Base-by-base conservation (phyloP, 2,329 filamentous ascomycete genomes). In the Ascochyta fabae region DNA sequence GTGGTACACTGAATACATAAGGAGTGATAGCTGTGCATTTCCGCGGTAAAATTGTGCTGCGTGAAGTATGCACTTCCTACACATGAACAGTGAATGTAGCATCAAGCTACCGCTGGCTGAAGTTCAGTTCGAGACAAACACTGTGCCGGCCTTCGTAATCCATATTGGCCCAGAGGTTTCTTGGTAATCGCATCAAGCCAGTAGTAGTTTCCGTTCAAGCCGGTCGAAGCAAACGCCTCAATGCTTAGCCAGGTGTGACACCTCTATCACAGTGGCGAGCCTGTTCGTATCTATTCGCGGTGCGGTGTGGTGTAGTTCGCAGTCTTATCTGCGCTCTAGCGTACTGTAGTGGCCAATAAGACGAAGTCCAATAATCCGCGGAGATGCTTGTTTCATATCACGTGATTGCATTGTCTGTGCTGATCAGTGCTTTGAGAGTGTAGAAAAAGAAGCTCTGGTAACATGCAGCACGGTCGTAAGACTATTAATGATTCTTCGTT, bases 201-300 rank as follows among this genome's bases (percentile, higher is more conserved):
- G 29, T 12, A 4, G 12, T 13, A 31, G 29, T 31, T 9, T 34
- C 6, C 47, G 22, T 16, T n/a, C 26, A 50, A 55, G 46, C 53
- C 22, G n/a, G 41, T 50, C 41, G 40, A 55, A 56, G 47, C 53
- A 51, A 47, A 56, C 53, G 48, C 43, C 53, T 43, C 53, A n/a
- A 43, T 51, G 47, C 47, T 51, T 51, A 51, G 47, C 53, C 48
- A 50, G n/a, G 35, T 16, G 36, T 29, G 33, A 43, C 24, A 6
- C 12, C n/a, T 31, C 31, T 50, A 56, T 42, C 42, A n/a, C 19
- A 36, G 47, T 47, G 47, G 48, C 53, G 22, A 56, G 19, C 22
- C 19, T 27, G 19, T 39, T 41, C 53, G 53, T 56, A 56, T 56
- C 47, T 51, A 43, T 51, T 56, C 47, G 38, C 47, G 53, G 38